These are phyloP conservation scores for Aspergillus quadricinctus DNA, from an alignment of 2,329 filamentous ascomycete genomes.

Conservation along the genomic window DNA sequence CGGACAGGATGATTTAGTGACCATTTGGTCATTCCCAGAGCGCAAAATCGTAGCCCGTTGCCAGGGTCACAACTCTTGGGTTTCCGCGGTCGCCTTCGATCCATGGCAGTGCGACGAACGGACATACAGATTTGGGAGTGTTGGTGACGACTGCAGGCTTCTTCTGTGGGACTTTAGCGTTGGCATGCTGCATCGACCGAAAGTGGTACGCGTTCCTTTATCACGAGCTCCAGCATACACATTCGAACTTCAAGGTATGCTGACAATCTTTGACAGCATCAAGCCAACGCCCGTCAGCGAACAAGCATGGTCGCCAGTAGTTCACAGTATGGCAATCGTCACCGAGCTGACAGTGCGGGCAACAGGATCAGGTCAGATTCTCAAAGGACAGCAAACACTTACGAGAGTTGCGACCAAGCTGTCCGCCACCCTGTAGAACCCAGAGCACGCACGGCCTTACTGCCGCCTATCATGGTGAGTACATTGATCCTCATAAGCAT, in stretches of 20 bases:
- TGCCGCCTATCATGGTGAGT: constrained; percentile 84
- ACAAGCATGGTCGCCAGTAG: constrained; percentile 29
- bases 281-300: constrained; percentile 36
- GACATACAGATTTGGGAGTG: constrained; percentile 93
- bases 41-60: constrained; percentile 82
- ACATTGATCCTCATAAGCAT: not conserved
- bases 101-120: constrained; percentile 94
- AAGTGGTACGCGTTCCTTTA: constrained; percentile 58
- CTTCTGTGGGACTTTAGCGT: constrained; percentile 97
- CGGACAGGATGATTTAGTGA: constrained; percentile 91
- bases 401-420: constrained; percentile 51
- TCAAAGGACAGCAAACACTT: constrained; percentile 50
- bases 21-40: constrained; percentile 89
- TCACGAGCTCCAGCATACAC: not conserved
- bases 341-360: constrained; percentile 58
- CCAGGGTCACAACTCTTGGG: constrained; percentile 94
- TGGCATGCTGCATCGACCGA: constrained; percentile 89
- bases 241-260: not conserved
- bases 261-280: constrained; percentile 23
- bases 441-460: constrained; percentile 73
- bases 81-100: constrained; percentile 89
- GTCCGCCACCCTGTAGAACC: constrained; percentile 79
- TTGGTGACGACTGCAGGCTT: constrained; percentile 87
- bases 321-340: constrained; percentile 45
- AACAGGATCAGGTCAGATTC: constrained; percentile 68